Evolutionary conservation across 2,329 filamentous ascomycete species (phyloP).

Genomic region (Alternaria sp.): DNA sequence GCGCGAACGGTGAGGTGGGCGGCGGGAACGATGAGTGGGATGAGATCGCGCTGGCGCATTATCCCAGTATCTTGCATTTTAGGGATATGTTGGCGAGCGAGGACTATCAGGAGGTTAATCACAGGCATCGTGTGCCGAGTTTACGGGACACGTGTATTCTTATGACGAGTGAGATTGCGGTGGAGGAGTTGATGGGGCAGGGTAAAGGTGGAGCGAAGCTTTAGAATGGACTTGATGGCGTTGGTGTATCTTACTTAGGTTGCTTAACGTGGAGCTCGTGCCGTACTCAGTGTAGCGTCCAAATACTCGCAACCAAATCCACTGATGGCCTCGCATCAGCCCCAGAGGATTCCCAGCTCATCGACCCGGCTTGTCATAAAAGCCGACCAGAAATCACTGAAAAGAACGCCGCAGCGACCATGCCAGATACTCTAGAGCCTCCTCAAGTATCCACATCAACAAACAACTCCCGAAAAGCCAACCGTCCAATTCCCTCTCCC

Average conservation of each 20-base stretch:
- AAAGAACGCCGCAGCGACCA: neutral
- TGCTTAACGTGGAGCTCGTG: neutral
- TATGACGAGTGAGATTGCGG: constrained; percentile 59
- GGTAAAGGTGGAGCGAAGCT: constrained; percentile 17
- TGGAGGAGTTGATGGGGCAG: constrained; percentile 22
- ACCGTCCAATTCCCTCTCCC: constrained; percentile 17
- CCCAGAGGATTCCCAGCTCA: neutral
- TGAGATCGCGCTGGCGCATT: constrained; percentile 69
- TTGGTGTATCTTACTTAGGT: neutral
- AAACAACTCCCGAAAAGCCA: neutral
- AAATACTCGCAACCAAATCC: neutral
- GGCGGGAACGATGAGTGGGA: constrained; percentile 57
- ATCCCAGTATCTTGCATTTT: constrained; percentile 67
- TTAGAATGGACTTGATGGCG: neutral
- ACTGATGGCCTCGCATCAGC: no score
- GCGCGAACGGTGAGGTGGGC: constrained; percentile 4
- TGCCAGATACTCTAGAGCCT: neutral
- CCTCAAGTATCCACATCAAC: neutral
- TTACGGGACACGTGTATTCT: constrained; percentile 61
- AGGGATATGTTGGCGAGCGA: constrained; percentile 64
- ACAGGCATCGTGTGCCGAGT: constrained; percentile 58
- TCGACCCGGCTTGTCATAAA: no score
- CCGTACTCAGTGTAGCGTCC: neutral
- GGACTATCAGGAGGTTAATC: constrained; percentile 66
- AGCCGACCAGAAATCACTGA: neutral